Evolutionary conservation across 345 rosid species (phyloP), one percentile per base, ranked within the genome.

Genomic region (Eucalyptus sideroxylon): DNA sequence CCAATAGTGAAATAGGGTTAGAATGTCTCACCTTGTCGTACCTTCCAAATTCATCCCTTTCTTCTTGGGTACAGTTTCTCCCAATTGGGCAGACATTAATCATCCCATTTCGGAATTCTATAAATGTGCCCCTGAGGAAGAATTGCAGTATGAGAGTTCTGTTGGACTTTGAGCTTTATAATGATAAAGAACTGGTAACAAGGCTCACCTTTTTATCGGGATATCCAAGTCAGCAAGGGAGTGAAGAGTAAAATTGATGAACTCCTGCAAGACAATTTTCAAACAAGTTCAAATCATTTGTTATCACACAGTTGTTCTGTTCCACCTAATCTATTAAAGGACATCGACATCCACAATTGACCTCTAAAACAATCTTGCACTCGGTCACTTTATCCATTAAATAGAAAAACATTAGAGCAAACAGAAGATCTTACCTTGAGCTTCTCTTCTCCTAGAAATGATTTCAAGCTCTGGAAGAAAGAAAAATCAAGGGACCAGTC

Each of bases 61-160:
- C 99, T 94, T 98, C 99, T 92, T 96, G 99, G 95, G 98, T 98
- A 94, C 99, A 98, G 93, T 98, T 98, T 86, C 98, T 95, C 65
- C 99, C 99, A 91, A 98, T 98, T 42, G 99, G 99, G 87, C 99
- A 98, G 88, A 98, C 97, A 90, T 98, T 98, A 90, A 98, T 90
- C 99, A 98, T 98, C 55, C 99, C 99, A 93, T 94, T 98, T 65
- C 99, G 95, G 93, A 98, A 98, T 91, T 98, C 99, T 80, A 98
- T 96, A 89, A 98, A 98, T 87, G 99, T 98, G 89, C 99, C 99
- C 94, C 99, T 98, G 55, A 53, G 89, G 12, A 85, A 89, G 89
- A 72, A 50, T 90, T 30, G 24, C 86, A 90, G 51, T 89, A 83
- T 86, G 26, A 50, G 34, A 49, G 44, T 47, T 69, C 27, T 21